phyloP scores from a whole-genome alignment of 192 early-diverging fungal genomes.

The Mortierella alpina region DNA sequence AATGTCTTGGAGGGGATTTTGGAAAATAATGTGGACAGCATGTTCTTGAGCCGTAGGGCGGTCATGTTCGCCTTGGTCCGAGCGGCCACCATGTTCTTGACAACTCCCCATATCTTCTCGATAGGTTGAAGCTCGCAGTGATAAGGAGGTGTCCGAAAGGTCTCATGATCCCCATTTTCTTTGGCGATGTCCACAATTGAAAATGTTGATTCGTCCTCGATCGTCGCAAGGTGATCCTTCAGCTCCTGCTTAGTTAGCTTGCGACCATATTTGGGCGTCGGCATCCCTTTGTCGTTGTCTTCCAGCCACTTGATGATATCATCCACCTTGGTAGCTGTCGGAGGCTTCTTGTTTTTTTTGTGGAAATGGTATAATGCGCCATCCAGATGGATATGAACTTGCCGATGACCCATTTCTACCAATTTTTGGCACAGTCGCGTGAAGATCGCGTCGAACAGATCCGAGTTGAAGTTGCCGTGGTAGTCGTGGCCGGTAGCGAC shows the following conservation, averaged over 20 bases:
- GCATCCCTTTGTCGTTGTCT: background rate
- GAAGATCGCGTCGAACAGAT: background rate
- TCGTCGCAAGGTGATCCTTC: background rate
- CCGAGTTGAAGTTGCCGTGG: slow-evolving; percentile 6
- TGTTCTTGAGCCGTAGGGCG: background rate
- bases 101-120: slow-evolving; percentile 12
- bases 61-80: background rate
- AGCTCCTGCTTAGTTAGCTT: slow-evolving; percentile 1
- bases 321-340: background rate
- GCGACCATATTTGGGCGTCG: background rate
- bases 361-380: slow-evolving; percentile 18
- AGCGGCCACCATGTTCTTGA: slow-evolving; percentile 11
- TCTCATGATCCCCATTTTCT: slow-evolving; percentile 4
- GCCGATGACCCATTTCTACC: background rate
- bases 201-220: background rate
- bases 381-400: slow-evolving; percentile 7
- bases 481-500: background rate
- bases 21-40: background rate
- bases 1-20: no score
- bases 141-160: slow-evolving; percentile 9
- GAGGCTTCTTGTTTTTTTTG: background rate
- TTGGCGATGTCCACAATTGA: background rate
- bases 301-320: slow-evolving; percentile 1
- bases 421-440: background rate
- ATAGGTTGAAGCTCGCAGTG: slow-evolving; percentile 20